phyloP scores from a whole-genome alignment of 164 flowering plant species.

The Cinnamomum chago region DNA sequence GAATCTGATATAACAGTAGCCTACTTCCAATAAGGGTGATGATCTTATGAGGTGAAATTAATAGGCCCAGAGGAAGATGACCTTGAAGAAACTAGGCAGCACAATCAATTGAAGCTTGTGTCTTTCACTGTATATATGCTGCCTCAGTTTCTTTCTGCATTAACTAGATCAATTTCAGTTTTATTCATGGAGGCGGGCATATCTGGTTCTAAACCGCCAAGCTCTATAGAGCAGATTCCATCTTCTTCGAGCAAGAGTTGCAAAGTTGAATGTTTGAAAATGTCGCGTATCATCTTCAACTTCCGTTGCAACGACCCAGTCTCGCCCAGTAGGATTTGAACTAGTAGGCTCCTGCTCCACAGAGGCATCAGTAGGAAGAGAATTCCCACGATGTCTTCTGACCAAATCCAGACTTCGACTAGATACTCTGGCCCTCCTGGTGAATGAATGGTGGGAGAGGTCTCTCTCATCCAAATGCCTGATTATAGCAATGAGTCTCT shows the following conservation, averaged over 20 bases:
- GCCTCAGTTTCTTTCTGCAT: too few species aligned
- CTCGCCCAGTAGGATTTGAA: not conserved
- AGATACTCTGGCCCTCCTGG: not conserved
- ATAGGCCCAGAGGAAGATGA: too few species aligned
- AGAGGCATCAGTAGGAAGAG: not conserved
- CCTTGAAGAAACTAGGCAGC: too few species aligned
- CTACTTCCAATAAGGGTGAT: too few species aligned
- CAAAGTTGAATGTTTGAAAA: not conserved
- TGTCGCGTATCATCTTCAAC: not conserved
- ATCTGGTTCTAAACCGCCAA: not conserved
- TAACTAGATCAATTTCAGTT: not conserved
- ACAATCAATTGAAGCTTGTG: too few species aligned
- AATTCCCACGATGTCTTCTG: not conserved
- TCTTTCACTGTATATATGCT: too few species aligned
- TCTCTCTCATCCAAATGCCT: slow-evolving; percentile 18
- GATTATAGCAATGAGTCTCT: slow-evolving; percentile 4
- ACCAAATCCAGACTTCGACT: not conserved
- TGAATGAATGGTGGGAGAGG: slow-evolving; percentile 16
- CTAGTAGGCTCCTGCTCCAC: not conserved
- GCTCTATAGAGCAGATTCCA: not conserved
- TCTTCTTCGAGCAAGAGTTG: not conserved
- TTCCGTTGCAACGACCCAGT: not conserved
- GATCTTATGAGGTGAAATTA: too few species aligned
- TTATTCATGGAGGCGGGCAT: not conserved
- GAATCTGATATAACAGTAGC: too few species aligned